Base-by-base conservation (phyloP, 768 basidiomycete species). In the Xerocomus spinulosus region DNA sequence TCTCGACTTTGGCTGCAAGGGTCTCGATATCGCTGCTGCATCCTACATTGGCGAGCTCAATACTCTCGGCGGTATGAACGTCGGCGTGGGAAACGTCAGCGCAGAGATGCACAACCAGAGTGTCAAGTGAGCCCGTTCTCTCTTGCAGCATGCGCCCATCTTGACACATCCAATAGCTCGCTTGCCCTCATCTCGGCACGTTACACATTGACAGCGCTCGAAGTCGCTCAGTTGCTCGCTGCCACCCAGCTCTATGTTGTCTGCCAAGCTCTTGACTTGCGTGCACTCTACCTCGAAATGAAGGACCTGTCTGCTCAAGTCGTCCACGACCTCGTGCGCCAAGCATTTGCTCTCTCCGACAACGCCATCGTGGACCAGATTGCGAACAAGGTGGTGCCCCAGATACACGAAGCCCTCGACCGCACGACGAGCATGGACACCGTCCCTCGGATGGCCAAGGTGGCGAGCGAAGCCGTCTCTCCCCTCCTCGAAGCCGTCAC, bases 61-160 rank as follows among this genome's bases (percentile, higher is more conserved):
- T 24, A 83, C 78, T 59, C 76, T 92, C 21, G 90, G 64, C 5
- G 64, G 64, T 13, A 87, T 80, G 69, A 89, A 91, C 0, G 89
- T 92, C 10, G 85, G 85, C 3, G 88, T 87, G 0, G 84, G 87
- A 55, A 81, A 90, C 41, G 88, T 92, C 58, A 85, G 84, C 2
- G 90, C 90, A 1, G 90, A 93, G 69, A 89, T 92, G 86, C 87
- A 91, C 61, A 93, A 93, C 56, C 91, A 93, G 66, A 86, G 91
- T 36, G 79, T 93, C 66, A 93, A 93, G 87, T 89, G 53, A 51
- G 85, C 72, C n/a, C 0, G 9, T 14, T 18, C 2, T 23, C 9
- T 9, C 21, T 21, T 28, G 9, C 9, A 4, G 18, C 12, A 4
- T 8, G 29, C 15, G 1, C 20, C 29, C 18, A 18, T 15, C 17